A percentile compares a stretch with the other conserved stretches of the same genome.
Conservation (phyloP, 1,284 basidiomycete species). For the Polyporus tsugae region DNA sequence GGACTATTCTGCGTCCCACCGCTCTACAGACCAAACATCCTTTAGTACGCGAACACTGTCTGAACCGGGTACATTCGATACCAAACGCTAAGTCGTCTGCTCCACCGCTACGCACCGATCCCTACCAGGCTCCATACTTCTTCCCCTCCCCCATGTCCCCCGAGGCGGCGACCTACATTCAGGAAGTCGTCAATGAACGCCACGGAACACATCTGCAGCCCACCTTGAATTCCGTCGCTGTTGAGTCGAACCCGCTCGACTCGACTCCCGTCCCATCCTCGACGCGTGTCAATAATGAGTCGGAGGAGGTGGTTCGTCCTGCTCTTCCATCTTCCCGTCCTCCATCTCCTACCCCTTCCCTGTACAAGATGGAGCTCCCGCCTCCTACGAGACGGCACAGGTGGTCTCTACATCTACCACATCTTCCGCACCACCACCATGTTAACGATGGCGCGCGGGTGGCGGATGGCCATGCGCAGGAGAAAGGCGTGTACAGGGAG, state of each 20-base stretch:
- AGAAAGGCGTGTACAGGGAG: constrained; percentile 13
- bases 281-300: background rate
- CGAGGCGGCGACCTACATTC: constrained; percentile 45
- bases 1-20: background rate
- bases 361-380: background rate
- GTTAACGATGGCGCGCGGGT: constrained; percentile 6
- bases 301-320: background rate
- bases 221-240: background rate
- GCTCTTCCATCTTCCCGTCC: background rate
- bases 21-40: background rate
- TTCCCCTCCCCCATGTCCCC: constrained; percentile 56
- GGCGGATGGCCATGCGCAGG: constrained; percentile 1
- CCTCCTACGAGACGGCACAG: constrained; percentile 12
- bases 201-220: constrained; percentile 7
- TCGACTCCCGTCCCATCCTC: background rate
- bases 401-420: constrained; percentile 28
- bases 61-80: constrained; percentile 25
- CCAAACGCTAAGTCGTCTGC: constrained; percentile 22
- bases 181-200: constrained; percentile 40
- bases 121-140: constrained; percentile 70
- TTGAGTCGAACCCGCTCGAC: background rate
- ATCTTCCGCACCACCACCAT: constrained; percentile 16
- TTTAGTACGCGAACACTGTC: constrained; percentile 28
- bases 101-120: constrained; percentile 54
- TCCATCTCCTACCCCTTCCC: background rate